These are phyloP conservation scores for Plasmodiophora brassicae DNA, from an alignment of 208 protist genomes.

Conservation along the genomic window DNA sequence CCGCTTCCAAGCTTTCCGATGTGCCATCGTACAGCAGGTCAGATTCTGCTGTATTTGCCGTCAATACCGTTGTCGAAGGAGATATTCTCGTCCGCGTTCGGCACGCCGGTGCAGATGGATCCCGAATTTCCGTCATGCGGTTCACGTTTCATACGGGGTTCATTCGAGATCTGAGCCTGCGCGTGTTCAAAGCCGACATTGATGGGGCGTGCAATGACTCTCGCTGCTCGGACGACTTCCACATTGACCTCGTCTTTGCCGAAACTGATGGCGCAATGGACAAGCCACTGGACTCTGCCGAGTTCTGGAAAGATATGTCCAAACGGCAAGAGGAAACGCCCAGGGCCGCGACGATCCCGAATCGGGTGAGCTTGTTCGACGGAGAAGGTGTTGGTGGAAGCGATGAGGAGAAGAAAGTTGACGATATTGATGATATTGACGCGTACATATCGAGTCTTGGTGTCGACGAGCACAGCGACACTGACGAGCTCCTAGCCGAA, in stretches of 20 bases:
- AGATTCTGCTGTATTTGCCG: not conserved
- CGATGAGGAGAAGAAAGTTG: not conserved
- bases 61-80: not conserved
- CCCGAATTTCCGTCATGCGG: not conserved
- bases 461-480: not conserved
- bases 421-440: not conserved
- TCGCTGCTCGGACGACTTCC: not conserved
- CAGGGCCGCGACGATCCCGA: not conserved
- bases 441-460: not conserved
- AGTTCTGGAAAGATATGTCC: not conserved
- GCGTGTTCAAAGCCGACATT: not conserved
- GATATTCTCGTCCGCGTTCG: not conserved
- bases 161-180: not conserved
- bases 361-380: not conserved
- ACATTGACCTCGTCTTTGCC: constrained; percentile 7
- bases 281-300: not conserved
- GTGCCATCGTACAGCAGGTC: not conserved
- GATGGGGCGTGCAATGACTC: not conserved
- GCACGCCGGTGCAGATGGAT: not conserved
- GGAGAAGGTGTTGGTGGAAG: not conserved
- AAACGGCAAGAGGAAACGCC: not conserved
- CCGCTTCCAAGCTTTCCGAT: not conserved
- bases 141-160: constrained; percentile 1
- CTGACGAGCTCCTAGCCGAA: not conserved
- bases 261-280: not conserved